Conservation (phyloP, 2,329 filamentous ascomycete genomes). For the Claviceps spartinae region DNA sequence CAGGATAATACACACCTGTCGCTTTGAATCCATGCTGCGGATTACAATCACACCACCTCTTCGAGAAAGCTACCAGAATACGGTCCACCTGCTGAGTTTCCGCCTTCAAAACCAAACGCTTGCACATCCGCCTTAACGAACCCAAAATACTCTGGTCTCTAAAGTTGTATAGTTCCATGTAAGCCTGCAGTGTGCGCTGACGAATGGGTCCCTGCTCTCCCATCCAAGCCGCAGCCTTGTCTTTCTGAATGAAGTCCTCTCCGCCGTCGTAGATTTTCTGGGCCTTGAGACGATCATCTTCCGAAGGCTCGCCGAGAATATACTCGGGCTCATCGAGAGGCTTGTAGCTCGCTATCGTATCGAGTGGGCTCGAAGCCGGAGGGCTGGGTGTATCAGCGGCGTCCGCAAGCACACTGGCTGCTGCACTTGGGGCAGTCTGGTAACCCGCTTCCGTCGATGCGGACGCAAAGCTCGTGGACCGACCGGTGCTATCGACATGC, state of each 20-base stretch:
- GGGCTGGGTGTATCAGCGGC: slow-evolving; percentile 24
- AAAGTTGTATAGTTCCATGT: slow-evolving; percentile 90
- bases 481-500: slow-evolving; percentile 25
- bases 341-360: slow-evolving; percentile 21
- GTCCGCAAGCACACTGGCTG: slow-evolving; percentile 33
- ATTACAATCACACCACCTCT: slow-evolving; percentile 89
- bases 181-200: slow-evolving; percentile 52
- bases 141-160: slow-evolving; percentile 64
- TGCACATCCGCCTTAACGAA: slow-evolving; percentile 68
- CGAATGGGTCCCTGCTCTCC: slow-evolving; percentile 56
- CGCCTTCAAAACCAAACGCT: slow-evolving; percentile 67
- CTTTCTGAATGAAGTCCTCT: slow-evolving; percentile 67
- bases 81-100: slow-evolving; percentile 96
- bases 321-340: slow-evolving; percentile 45
- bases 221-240: slow-evolving; percentile 75
- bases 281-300: slow-evolving; percentile 65
- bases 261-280: slow-evolving; percentile 72
- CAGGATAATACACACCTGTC: slow-evolving; percentile 43
- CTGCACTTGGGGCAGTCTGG: slow-evolving; percentile 27
- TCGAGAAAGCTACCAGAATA: slow-evolving; percentile 78
- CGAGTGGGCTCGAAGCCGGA: slow-evolving; percentile 18
- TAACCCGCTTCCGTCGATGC: slow-evolving; percentile 25
- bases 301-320: slow-evolving; percentile 43
- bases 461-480: slow-evolving; percentile 21
- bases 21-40: slow-evolving; percentile 85